A percentile compares a stretch with the other conserved stretches of the same genome.
Evolutionary conservation across 768 basidiomycete species (phyloP).

Genomic region (Naganishia vishniacii): DNA sequence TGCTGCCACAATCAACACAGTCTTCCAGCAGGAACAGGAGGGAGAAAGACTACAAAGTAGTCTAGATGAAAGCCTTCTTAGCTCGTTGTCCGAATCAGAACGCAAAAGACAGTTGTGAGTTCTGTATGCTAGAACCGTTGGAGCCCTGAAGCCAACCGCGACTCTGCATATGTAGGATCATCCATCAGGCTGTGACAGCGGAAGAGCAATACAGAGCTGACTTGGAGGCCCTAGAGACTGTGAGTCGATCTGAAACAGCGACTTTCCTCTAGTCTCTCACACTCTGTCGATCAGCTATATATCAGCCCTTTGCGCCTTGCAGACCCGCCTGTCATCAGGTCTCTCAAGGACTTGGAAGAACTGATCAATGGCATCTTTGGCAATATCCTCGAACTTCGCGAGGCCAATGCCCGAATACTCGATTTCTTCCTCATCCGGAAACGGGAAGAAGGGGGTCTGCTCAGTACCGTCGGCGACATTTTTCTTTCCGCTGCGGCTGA

Average conservation of each 20-base stretch:
- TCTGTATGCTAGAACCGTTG: background rate
- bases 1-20: conserved; percentile 7
- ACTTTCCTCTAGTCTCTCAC: background rate
- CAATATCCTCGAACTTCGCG: conserved; percentile 82
- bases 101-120: conserved; percentile 64
- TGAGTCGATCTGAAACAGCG: conserved; percentile 50
- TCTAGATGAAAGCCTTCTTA: conserved; percentile 13
- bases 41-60: conserved; percentile 14
- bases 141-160: background rate
- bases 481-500: conserved; percentile 80
- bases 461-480: conserved; percentile 79
- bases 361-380: conserved; percentile 93
- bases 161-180: conserved; percentile 53
- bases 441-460: conserved; percentile 74
- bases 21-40: conserved; percentile 5
- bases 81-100: conserved; percentile 63
- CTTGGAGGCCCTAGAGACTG: conserved; percentile 71
- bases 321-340: conserved; percentile 69
- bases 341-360: conserved; percentile 65
- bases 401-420: conserved; percentile 73
- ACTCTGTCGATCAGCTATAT: conserved; percentile 57
- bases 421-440: conserved; percentile 82
- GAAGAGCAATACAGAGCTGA: conserved; percentile 88
- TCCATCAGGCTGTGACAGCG: conserved; percentile 78
- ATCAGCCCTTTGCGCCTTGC: conserved; percentile 65